A percentile compares a stretch with the other conserved stretches of the same genome.
phyloP scores from a whole-genome alignment of 208 protist species.

The Spongospora subterranea region DNA sequence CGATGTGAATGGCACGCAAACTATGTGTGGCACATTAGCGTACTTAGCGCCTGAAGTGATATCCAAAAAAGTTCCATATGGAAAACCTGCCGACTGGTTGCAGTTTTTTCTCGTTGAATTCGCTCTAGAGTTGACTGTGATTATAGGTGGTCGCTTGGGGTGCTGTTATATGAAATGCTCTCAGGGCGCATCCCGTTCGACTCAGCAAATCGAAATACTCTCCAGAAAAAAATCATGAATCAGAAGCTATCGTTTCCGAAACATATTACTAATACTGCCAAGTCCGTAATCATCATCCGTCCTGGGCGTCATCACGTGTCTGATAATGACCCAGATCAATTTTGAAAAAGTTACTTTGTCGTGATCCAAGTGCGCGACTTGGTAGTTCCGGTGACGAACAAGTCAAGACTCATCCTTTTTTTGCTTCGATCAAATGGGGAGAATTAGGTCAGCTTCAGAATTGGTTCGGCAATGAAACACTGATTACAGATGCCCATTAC shows the following conservation, averaged over 20 bases:
- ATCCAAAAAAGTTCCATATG: slow-evolving; percentile 33
- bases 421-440: background rate
- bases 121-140: background rate
- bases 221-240: slow-evolving; percentile 40
- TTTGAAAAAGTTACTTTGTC: slow-evolving; percentile 17
- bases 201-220: background rate
- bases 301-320: background rate
- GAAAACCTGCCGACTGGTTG: slow-evolving; percentile 45
- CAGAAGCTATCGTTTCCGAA: background rate
- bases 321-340: slow-evolving; percentile 30
- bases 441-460: background rate
- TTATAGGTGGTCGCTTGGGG: slow-evolving; percentile 48
- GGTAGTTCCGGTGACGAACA: background rate
- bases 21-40: slow-evolving; percentile 67
- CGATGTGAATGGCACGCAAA: slow-evolving; percentile 27
- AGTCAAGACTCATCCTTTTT: slow-evolving; percentile 6
- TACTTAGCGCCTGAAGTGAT: slow-evolving; percentile 69
- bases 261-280: slow-evolving; percentile 17
- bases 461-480: background rate
- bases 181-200: slow-evolving; percentile 53
- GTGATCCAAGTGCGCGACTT: background rate
- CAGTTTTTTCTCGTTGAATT: background rate
- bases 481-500: background rate
- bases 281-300: background rate
- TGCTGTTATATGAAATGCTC: slow-evolving; percentile 58